These are phyloP conservation scores for Sporisorium iseilematis-ciliati DNA, from an alignment of 1,284 basidiomycete species.

Conservation along the genomic window DNA sequence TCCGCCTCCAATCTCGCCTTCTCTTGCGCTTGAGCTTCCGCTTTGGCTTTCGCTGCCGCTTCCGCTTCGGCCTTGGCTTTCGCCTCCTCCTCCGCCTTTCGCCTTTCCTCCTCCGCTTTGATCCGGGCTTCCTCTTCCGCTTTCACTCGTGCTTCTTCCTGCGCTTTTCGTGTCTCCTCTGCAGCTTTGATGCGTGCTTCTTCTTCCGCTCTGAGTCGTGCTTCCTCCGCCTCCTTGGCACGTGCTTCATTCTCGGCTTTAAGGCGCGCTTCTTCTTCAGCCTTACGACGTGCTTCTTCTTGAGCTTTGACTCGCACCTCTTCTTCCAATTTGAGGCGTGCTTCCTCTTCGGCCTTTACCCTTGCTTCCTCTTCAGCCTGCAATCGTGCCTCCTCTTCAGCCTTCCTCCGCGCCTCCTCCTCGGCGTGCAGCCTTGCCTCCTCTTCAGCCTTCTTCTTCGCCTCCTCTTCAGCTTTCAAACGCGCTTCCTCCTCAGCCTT, in stretches of 20 bases:
- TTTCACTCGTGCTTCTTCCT: not conserved
- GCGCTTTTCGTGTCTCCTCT: not conserved
- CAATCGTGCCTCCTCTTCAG: slow-evolving; percentile 4
- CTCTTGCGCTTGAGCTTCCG: not conserved
- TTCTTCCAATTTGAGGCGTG: slow-evolving; percentile 7
- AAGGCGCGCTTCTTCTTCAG: not conserved
- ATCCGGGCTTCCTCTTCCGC: not conserved
- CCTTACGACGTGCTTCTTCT: slow-evolving; percentile 1
- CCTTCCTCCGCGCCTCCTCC: slow-evolving; percentile 10
- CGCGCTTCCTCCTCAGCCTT: slow-evolving; percentile 6
- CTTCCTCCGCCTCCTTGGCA: not conserved
- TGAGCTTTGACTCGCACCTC: slow-evolving; percentile 11
- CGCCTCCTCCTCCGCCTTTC: not conserved
- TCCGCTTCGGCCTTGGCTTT: not conserved
- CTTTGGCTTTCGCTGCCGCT: not conserved
- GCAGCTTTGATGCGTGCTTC: slow-evolving; percentile 7
- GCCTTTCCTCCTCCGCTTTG: not conserved
- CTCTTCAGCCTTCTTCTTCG: not conserved
- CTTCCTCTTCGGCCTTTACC: slow-evolving; percentile 10
- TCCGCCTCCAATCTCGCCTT: slow-evolving; percentile 6
- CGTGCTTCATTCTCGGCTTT: slow-evolving; percentile 12
- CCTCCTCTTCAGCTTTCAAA: slow-evolving; percentile 1
- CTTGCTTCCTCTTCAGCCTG: slow-evolving; percentile 11
- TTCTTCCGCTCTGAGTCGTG: slow-evolving; percentile 2
- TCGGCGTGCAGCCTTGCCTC: slow-evolving; percentile 12